phyloP scores from a whole-genome alignment of 2,329 filamentous ascomycete species.

The Colletotrichum sp. region DNA sequence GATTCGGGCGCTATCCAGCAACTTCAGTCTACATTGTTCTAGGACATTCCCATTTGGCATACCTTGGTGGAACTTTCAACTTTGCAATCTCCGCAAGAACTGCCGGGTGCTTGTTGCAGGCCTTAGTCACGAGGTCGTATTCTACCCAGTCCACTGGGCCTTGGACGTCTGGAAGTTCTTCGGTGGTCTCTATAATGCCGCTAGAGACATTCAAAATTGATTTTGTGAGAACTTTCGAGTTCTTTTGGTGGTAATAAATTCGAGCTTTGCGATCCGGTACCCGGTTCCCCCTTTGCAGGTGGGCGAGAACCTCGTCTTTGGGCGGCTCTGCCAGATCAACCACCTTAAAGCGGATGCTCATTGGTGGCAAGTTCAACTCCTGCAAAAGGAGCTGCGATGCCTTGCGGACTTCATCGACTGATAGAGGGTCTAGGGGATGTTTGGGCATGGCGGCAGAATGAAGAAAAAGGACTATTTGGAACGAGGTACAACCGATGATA shows the following conservation, averaged over 20 bases:
- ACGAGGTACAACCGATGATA: background rate
- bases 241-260: background rate
- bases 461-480: background rate
- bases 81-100: background rate
- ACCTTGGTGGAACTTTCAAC: slow-evolving; percentile 32
- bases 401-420: background rate
- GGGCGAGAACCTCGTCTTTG: background rate
- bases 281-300: background rate
- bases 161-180: background rate
- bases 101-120: slow-evolving; percentile 44
- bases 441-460: background rate
- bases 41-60: slow-evolving; percentile 25
- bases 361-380: background rate
- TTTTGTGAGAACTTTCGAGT: background rate
- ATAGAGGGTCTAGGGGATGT: background rate
- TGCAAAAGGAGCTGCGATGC: background rate
- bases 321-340: background rate
- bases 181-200: background rate
- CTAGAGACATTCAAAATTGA: background rate
- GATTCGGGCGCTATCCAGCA: background rate
- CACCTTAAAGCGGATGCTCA: background rate
- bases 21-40: background rate
- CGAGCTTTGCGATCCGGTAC: background rate
- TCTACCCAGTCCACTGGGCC: slow-evolving; percentile 37
- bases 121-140: slow-evolving; percentile 60